Conservation (phyloP, 2,329 filamentous ascomycete genomes). For the Fusarium fujikuroi region DNA sequence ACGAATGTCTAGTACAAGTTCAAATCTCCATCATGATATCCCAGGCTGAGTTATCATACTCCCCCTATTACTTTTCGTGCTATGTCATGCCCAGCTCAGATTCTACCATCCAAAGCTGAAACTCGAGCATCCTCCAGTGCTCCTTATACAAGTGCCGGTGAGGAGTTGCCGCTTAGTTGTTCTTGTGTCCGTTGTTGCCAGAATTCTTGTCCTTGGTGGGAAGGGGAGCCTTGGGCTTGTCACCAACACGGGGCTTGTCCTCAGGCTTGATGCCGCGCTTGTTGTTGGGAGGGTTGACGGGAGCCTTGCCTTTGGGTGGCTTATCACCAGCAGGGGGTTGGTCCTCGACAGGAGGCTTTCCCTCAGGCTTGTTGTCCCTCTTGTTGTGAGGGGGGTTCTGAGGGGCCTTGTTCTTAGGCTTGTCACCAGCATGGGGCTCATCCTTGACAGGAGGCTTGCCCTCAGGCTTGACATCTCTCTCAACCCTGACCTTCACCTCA, state of each 20-base stretch:
- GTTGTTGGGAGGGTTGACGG: not conserved
- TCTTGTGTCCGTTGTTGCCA: not conserved
- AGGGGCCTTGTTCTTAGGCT: not conserved
- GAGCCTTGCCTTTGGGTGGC: not conserved
- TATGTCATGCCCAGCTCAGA: rapidly evolving
- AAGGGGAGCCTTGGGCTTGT: not conserved
- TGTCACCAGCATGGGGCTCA: not conserved
- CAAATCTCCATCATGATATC: not conserved
- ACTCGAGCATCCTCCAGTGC: not conserved
- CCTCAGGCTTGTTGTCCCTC: not conserved
- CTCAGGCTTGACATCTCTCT: not conserved
- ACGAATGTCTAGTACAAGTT: slow-evolving; percentile 2
- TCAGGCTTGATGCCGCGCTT: not conserved
- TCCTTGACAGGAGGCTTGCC: not conserved
- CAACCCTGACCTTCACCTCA: not conserved
- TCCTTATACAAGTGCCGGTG: not conserved
- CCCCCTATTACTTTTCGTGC: not conserved
- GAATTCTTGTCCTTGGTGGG: not conserved
- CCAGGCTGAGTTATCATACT: not conserved
- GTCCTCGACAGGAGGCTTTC: not conserved
- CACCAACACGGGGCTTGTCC: not conserved
- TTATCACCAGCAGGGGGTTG: not conserved
- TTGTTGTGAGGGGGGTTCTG: not conserved
- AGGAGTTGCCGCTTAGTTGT: not conserved
- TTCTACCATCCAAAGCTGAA: too few species aligned